Evolutionary conservation across 495 filamentous ascomycete genomes (phyloP).

Genomic region (Penicillium egyptiacum): DNA sequence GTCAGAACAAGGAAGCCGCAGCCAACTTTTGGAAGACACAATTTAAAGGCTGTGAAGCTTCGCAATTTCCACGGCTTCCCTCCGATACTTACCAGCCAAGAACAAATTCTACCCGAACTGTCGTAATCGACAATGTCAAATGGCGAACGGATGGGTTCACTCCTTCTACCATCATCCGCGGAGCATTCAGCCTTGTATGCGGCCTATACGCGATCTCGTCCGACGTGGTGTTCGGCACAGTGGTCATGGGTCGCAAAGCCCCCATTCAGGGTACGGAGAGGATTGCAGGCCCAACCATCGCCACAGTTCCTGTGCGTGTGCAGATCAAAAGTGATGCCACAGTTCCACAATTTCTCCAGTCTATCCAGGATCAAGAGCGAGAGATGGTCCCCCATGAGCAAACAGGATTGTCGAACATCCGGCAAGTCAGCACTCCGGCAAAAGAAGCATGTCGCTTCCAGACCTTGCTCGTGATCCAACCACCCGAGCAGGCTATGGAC

Average conservation of each 20-base stretch:
- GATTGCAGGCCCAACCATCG: constrained; percentile 4
- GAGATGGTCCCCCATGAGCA: background rate
- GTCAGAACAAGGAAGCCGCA: background rate
- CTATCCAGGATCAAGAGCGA: background rate
- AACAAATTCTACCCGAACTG: background rate
- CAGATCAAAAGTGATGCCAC: background rate
- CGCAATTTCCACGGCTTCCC: background rate
- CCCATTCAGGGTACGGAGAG: background rate
- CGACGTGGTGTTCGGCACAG: background rate
- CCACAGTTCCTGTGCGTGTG: constrained; percentile 5
- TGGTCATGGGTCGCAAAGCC: background rate
- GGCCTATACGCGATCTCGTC: background rate
- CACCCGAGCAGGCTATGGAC: background rate
- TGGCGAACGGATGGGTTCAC: background rate
- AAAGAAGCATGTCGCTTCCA: background rate
- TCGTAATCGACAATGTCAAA: background rate
- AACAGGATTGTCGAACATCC: background rate
- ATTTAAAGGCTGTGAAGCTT: background rate
- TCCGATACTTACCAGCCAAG: background rate
- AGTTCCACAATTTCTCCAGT: background rate
- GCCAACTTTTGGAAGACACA: background rate
- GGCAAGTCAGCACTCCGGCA: background rate
- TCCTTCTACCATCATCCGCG: background rate
- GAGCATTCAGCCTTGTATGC: background rate
- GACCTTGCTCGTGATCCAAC: background rate